Conservation (phyloP, 176 grass and related monocot species). For the Alloteropsis semialata region DNA sequence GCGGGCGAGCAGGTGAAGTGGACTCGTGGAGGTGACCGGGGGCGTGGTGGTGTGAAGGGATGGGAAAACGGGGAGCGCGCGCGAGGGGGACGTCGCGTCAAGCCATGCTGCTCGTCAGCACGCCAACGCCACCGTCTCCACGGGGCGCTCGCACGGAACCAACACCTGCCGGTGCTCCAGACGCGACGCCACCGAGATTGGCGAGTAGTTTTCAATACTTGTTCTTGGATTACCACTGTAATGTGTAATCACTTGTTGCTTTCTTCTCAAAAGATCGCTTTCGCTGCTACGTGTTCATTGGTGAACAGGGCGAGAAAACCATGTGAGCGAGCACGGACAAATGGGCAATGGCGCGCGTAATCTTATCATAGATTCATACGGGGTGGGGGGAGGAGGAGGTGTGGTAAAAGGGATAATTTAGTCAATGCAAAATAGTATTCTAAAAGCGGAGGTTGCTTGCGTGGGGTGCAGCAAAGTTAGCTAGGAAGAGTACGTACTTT, state of each 20-base stretch:
- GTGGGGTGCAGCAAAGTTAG: neutral
- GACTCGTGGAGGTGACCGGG: neutral
- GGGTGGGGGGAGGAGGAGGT: neutral
- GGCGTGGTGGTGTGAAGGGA: neutral
- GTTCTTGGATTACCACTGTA: neutral
- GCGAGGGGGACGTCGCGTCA: neutral
- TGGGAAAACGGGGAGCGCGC: neutral
- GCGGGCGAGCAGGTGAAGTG: neutral
- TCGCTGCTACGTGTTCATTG: neutral
- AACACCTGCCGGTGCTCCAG: neutral
- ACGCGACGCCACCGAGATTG: neutral
- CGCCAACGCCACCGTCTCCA: neutral
- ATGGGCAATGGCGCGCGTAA: neutral
- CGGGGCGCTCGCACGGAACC: neutral
- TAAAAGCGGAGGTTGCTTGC: neutral
- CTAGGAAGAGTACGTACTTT: neutral
- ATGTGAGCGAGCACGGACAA: neutral
- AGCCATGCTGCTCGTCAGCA: neutral
- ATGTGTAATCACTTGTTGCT: neutral
- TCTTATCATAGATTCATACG: too few species aligned
- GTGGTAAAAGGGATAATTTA: neutral
- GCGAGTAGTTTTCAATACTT: neutral
- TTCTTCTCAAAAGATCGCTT: neutral
- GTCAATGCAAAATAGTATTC: neutral
- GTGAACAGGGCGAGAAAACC: neutral